Evolutionary conservation across 805 yeast species (phyloP), one percentile per base, ranked within the genome.

Genomic region (Myxozyma vanderwaltii): DNA sequence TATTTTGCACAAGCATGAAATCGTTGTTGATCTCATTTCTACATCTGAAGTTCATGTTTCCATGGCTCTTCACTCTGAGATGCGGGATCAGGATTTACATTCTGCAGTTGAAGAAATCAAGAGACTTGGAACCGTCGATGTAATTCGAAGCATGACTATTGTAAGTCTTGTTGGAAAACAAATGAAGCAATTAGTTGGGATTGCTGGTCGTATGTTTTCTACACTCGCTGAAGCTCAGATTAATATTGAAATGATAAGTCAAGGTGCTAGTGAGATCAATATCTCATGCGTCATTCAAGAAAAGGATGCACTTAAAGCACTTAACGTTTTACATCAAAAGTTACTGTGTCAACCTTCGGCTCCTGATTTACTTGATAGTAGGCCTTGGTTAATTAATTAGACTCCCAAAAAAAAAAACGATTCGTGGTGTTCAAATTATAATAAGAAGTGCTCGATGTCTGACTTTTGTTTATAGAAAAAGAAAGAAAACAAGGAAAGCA

Each of bases 21-120:
- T 92, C 52, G 97, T 92, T 50, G 98, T 94, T 44, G 99, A 94
- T 75, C 83, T 94, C 70, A 92, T 94, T 69, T 90, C 97, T 48
- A 94, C 99, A 2, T 90, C 97, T 0, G 98, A 94, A 74, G 99
- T 94, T 12, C 97, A 94, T 71, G 96, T 94, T 27, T 92, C 98
- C 17, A 92, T 94, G 98, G 99, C 99, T 3, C 79, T 94, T 65
- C 95, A 90, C 65, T 85, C 85, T 45, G 79, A 79, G 31, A 15
- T 54, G 38, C 48, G 54, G n/a, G 61, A 58, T 12, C 81, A 84
- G 40, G 91, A 86, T 59, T 86, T 85, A 23, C 79, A 82, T 15
- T 80, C 79, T 52, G 97, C 97, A 0, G 81, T 91, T 49, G 83
- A 80, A 46, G 96, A 91, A 69, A 80, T 94, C 68, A 81, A 85